Evolutionary conservation across 2,329 filamentous ascomycete genomes (phyloP), one percentile per base, ranked within the genome.

Genomic region (Penicillium sp.): DNA sequence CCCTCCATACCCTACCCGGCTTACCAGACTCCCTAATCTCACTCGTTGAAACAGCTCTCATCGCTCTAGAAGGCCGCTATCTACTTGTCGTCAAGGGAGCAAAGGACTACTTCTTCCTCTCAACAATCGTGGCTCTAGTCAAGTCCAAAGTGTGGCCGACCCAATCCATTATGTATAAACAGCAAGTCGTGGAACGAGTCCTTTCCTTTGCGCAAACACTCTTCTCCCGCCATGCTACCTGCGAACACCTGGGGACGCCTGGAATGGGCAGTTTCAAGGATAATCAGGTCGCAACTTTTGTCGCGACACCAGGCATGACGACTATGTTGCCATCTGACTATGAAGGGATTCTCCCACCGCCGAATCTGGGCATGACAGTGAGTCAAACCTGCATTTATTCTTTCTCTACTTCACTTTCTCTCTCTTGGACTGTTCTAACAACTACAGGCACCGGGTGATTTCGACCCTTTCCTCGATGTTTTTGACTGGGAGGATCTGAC

Each of bases 81-180:
- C 56, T 70, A 2, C 56, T 70, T 3, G 62, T 75, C 3, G 62
- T 71, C 51, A 75, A 75, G 48, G 72, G 72, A 2, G 71, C 71
- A 2, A 75, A 74, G 39, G 71, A 74, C 34, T 75, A 73, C 54
- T 74, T 73, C 51, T 74, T 74, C 54, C 63, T 74, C 50, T 73
- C 70, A 1, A 73, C 71, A 1, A 67, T 74, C 24, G 53, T 70
- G 7, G 67, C 70, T 6, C 46, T 74, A 4, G 71, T 71, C 28
- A 74, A 73, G 49, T 53, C 67, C 19, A 70, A 64, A 44, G 49
- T 74, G 9, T 73, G 69, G 69, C 71, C 71, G 0, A 51, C 55
- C 0, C 71, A 74, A 47, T 67, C 67, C 14, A 60, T 59, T 3
- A 55, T 69, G 18, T 70, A 68, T 44, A 75, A 73, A 44, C 69